Conservation (phyloP, 2,329 filamentous ascomycete genomes). For the Cryphonectria radicalis region DNA sequence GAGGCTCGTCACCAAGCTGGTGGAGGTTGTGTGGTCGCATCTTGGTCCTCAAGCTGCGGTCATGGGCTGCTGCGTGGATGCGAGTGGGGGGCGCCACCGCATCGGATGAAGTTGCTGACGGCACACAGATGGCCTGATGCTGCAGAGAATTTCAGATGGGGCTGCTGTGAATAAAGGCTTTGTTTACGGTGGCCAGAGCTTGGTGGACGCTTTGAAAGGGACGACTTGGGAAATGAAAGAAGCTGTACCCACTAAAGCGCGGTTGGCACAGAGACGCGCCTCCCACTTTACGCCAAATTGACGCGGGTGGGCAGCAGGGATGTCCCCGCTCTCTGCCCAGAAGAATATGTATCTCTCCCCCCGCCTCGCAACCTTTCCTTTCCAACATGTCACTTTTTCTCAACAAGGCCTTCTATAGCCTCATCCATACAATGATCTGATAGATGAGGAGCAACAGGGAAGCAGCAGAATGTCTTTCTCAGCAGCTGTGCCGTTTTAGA, state of each 20-base stretch:
- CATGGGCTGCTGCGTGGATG: neutral
- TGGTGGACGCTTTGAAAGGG: neutral
- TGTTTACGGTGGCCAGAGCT: neutral
- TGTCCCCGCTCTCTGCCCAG: neutral
- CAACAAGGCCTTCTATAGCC: neutral
- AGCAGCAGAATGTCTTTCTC: neutral
- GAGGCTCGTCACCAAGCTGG: constrained; percentile 40
- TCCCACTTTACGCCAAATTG: constrained; percentile 18
- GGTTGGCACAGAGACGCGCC: constrained; percentile 19
- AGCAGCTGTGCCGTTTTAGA: neutral
- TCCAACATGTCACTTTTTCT: neutral
- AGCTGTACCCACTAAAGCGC: constrained; percentile 8
- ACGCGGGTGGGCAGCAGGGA: neutral
- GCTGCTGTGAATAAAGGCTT: neutral
- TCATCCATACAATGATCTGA: neutral
- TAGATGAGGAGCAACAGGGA: neutral
- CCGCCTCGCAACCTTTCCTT: neutral
- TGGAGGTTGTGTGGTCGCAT: constrained; percentile 18
- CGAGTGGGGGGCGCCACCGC: neutral
- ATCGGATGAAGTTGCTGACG: constrained; percentile 1
- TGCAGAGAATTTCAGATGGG: neutral
- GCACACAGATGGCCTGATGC: neutral
- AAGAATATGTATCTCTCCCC: neutral
- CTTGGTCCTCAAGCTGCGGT: constrained; percentile 8
- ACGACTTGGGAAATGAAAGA: neutral